A percentile compares a stretch with the other conserved stretches of the same genome.
These are phyloP conservation scores for Rutstroemia sp. DNA, from an alignment of 2,329 filamentous ascomycete genomes.

Conservation along the genomic window DNA sequence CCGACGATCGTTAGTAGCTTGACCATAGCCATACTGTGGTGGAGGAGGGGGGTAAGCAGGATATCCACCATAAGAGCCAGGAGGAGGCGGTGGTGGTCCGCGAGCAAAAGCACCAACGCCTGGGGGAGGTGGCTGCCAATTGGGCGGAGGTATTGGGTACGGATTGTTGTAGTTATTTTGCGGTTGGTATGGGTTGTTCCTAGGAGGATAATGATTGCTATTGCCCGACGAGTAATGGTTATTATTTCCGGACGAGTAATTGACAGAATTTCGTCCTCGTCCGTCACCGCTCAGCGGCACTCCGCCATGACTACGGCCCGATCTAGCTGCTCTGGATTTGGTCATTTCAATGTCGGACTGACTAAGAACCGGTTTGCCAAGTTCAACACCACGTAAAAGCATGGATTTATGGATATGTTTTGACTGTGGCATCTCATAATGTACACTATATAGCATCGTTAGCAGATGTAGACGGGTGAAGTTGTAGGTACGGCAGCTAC, in stretches of 20 bases:
- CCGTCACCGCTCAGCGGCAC: slow-evolving; percentile 49
- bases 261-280: slow-evolving; percentile 42
- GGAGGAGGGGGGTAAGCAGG: slow-evolving; percentile 14
- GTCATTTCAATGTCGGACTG: slow-evolving; percentile 68
- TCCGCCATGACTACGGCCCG: slow-evolving; percentile 64
- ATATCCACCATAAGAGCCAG: slow-evolving; percentile 21
- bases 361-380: slow-evolving; percentile 65
- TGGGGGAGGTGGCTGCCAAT: slow-evolving; percentile 40
- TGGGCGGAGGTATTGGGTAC: slow-evolving; percentile 22
- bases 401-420: slow-evolving; percentile 82
- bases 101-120: slow-evolving; percentile 38
- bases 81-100: slow-evolving; percentile 40
- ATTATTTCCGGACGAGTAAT: slow-evolving; percentile 37
- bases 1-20: slow-evolving; percentile 14
- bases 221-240: slow-evolving; percentile 13
- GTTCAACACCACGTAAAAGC: slow-evolving; percentile 76
- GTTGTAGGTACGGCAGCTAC: slow-evolving; percentile 41
- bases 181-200: slow-evolving; percentile 6
- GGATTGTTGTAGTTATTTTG: slow-evolving; percentile 17
- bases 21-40: slow-evolving; percentile 17
- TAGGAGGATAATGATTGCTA: slow-evolving; percentile 4
- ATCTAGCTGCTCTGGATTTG: slow-evolving; percentile 55
- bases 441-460: slow-evolving; percentile 50
- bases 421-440: slow-evolving; percentile 74
- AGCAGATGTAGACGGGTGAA: slow-evolving; percentile 1